A percentile compares a stretch with the other conserved stretches of the same genome.
Conservation (phyloP, 2,329 filamentous ascomycete genomes). For the Lithohypha guttulata region DNA sequence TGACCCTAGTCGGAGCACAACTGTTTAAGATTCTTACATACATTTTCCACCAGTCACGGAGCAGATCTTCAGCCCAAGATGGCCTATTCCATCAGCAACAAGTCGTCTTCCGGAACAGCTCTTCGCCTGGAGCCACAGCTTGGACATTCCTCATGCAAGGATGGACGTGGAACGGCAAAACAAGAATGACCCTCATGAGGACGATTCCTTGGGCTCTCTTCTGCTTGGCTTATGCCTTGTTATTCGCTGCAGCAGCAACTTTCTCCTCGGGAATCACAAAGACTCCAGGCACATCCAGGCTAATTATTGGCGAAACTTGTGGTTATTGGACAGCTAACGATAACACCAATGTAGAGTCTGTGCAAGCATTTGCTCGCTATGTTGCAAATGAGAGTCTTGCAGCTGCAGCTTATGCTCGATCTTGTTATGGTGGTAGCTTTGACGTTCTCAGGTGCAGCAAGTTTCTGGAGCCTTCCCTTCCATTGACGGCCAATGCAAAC, state of each 20-base stretch:
- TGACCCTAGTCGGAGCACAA: conserved; percentile 19
- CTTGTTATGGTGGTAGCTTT: conserved; percentile 7
- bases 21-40: conserved; percentile 27
- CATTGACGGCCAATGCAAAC: not conserved
- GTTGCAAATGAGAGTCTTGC: conserved; percentile 7
- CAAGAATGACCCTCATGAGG: conserved; percentile 8
- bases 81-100: conserved; percentile 27
- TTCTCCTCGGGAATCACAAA: conserved; percentile 27
- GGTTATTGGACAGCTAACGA: conserved; percentile 15
- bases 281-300: conserved; percentile 24
- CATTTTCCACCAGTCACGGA: conserved; percentile 21
- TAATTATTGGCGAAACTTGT: conserved; percentile 24
- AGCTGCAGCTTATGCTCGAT: conserved; percentile 7
- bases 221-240: conserved; percentile 17
- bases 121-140: conserved; percentile 12
- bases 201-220: conserved; percentile 21
- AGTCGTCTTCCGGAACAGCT: conserved; percentile 26
- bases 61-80: conserved; percentile 20
- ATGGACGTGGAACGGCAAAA: conserved; percentile 6
- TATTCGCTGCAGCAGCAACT: conserved; percentile 24
- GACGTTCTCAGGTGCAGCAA: conserved; percentile 4
- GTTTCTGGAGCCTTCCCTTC: not conserved
- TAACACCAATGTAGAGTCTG: conserved; percentile 6
- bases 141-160: conserved; percentile 12
- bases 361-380: conserved; percentile 11